phyloP scores from a whole-genome alignment of 139 green algal genomes.

The Tetradesmus obliquus region DNA sequence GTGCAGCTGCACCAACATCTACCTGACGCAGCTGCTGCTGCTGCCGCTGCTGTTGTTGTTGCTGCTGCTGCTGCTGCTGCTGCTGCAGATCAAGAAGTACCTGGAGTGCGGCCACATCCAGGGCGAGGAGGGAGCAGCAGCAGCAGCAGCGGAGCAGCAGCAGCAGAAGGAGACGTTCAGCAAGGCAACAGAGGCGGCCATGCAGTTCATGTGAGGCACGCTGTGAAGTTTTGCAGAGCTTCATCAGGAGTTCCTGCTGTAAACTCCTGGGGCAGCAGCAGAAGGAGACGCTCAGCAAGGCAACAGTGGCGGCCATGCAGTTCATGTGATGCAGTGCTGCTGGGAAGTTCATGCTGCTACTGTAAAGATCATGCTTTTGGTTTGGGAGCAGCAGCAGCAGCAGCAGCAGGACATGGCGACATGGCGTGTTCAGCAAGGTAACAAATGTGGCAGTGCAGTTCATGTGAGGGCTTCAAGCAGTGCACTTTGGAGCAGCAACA shows the following conservation, averaged over 20 bases:
- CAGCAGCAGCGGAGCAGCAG: constrained; percentile 9
- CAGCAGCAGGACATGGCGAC: too few species aligned
- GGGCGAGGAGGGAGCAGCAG: neutral
- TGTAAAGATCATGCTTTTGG: too few species aligned
- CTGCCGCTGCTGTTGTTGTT: neutral
- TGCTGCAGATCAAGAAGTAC: constrained; percentile 39
- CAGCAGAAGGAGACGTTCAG: constrained; percentile 8
- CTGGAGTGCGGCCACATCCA: constrained; percentile 10
- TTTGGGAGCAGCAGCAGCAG: too few species aligned
- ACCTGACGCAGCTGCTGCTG: neutral
- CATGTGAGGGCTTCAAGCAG: too few species aligned
- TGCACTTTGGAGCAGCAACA: too few species aligned
- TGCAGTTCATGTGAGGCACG: constrained; percentile 35
- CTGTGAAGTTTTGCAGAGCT: neutral
- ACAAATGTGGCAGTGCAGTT: too few species aligned
- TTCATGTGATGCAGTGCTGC: too few species aligned
- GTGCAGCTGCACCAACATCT: neutral
- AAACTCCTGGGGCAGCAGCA: neutral
- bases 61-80: constrained; percentile 28
- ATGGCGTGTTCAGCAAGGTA: too few species aligned
- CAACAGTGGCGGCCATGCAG: too few species aligned
- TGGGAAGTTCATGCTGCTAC: too few species aligned
- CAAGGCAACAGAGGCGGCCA: constrained; percentile 27
- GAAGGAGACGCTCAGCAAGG: too few species aligned
- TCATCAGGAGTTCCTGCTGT: neutral